Base-by-base conservation (phyloP, 2,329 filamentous ascomycete genomes). In the Pezicula rhizophila region DNA sequence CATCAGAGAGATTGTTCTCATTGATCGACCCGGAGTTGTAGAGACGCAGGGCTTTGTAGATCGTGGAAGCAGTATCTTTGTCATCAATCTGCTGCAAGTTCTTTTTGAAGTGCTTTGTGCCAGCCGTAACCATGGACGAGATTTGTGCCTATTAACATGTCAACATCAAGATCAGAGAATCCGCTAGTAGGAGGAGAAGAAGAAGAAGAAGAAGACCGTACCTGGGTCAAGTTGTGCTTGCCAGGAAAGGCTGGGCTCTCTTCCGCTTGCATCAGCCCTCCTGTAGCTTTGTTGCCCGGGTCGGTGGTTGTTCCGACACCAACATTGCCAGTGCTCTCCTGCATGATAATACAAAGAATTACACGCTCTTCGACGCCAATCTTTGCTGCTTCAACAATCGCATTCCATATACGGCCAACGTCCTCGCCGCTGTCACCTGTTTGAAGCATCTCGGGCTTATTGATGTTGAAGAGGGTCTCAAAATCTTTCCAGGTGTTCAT, bases 11-110 rank as follows among this genome's bases (percentile, higher is more conserved):
- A 56, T 72, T 55, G 47, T 7, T 49, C 18, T 52, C 37, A 57
- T 69, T 60, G 44, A 69, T 62, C 26, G 55, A 60, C 37, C 69
- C 69, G 5, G 68, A 70, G 62, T 70, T 71, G 59, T 70, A 71
- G 42, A 61, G 61, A 43, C 68, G 64, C 20, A 69, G 60, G 6
- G 68, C 68, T 49, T 64, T 62, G 58, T 71, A 71, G 57, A 69
- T 65, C 52, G 56, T 59, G 15, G 64, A 53, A 45, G 58, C 57
- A 17, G 55, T 57, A 47, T 58, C 52, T 38, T 50, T 45, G 55
- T 64, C 47, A 37, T 66, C 66, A 46, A 55, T 57, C 52, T 62
- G 49, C 42, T 56, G 39, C 34, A 61, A 50, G 45, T 61, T 60
- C 5, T 34, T 50, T 54, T 61, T 62, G 58, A 50, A 63, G 49